Conservation (phyloP, 768 basidiomycete species). For the Tricholomella constricta region DNA sequence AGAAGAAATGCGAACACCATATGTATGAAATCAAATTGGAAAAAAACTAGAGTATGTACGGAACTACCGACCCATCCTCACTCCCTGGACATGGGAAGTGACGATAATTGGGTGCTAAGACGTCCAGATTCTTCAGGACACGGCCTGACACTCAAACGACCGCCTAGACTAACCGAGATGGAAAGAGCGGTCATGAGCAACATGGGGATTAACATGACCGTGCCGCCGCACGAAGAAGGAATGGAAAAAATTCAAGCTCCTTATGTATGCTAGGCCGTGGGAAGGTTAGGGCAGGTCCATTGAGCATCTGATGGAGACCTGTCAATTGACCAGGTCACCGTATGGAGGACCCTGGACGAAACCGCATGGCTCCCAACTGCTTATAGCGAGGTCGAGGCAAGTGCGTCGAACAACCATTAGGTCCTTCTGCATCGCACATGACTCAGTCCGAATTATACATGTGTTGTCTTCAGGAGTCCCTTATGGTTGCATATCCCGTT, state of each 20-base stretch:
- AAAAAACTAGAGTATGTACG: slow-evolving; percentile 34
- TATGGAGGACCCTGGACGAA: not conserved
- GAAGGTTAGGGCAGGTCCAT: slow-evolving; percentile 41
- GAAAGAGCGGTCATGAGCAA: slow-evolving; percentile 78
- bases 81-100: slow-evolving; percentile 41
- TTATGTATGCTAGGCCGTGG: slow-evolving; percentile 28
- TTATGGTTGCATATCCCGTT: not conserved
- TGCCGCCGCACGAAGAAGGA: slow-evolving; percentile 74
- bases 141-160: slow-evolving; percentile 90
- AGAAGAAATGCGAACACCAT: too few relatives aligned
- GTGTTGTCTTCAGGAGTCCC: not conserved
- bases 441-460: not conserved
- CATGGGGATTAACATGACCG: slow-evolving; percentile 77
- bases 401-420: not conserved
- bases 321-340: not conserved
- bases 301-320: too few relatives aligned
- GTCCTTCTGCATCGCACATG: not conserved
- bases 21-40: too few relatives aligned
- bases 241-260: slow-evolving; percentile 10
- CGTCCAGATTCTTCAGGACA: slow-evolving; percentile 73
- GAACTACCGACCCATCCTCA: slow-evolving; percentile 82
- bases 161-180: slow-evolving; percentile 49
- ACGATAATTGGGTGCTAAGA: slow-evolving; percentile 78
- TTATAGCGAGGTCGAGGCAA: not conserved
- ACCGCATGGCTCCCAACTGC: not conserved